Conservation (phyloP, 306 rosid genomes). For the Prunus dulcis region DNA sequence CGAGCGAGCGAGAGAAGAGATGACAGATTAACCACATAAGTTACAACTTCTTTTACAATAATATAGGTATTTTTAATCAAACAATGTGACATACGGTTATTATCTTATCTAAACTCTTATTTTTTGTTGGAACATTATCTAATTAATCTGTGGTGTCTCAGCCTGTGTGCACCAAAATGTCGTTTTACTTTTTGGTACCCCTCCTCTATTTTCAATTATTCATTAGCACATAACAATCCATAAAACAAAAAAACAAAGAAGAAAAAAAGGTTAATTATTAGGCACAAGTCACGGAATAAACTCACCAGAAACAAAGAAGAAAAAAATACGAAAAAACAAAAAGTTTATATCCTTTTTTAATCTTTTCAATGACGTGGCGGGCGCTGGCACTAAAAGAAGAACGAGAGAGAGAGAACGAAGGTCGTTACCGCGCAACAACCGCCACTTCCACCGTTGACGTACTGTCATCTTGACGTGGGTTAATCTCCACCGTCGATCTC, state of each 20-base stretch:
- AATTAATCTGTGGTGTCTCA: neutral
- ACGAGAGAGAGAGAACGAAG: neutral
- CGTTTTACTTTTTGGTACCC: neutral
- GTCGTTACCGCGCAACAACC: conserved; percentile 7
- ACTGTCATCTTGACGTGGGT: neutral
- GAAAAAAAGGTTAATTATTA: too few relatives aligned
- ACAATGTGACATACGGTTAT: too few relatives aligned
- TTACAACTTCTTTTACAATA: too few relatives aligned
- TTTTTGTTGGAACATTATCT: neutral
- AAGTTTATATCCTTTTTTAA: neutral
- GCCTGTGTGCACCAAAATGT: neutral
- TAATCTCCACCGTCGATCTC: neutral
- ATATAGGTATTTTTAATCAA: too few relatives aligned
- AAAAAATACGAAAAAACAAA: too few relatives aligned
- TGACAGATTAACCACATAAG: too few relatives aligned
- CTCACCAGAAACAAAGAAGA: too few relatives aligned
- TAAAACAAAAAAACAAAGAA: too few relatives aligned
- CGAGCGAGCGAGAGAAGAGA: too few relatives aligned
- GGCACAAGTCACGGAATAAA: too few relatives aligned
- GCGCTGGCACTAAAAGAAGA: neutral
- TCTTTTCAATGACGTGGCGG: neutral
- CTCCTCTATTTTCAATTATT: neutral
- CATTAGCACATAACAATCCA: neutral
- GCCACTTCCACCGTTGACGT: neutral
- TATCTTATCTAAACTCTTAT: too few relatives aligned